Conservation (phyloP, 768 basidiomycete genomes). For the Glaciozyma martinii region DNA sequence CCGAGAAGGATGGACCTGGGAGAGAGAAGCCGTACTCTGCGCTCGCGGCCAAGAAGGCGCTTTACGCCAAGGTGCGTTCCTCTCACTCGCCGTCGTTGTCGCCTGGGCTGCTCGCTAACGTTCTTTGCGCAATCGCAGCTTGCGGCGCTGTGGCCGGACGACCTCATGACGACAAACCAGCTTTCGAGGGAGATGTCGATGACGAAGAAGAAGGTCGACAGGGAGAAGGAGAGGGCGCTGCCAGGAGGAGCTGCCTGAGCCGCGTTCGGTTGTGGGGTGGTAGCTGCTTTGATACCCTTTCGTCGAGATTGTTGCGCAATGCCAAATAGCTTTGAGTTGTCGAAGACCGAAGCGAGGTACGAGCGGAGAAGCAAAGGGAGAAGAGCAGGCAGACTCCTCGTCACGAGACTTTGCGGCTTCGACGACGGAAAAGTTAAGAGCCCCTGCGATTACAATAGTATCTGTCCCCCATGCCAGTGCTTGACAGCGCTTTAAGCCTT, state of each 20-base stretch:
- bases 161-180: conserved; percentile 21
- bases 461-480: no score
- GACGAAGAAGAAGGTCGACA: conserved; percentile 4
- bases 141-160: conserved; percentile 16
- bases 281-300: no score
- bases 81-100: not conserved
- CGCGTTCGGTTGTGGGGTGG: no score
- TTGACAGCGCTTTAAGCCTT: not conserved
- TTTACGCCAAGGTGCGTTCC: conserved; percentile 63
- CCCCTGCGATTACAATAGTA: no score
- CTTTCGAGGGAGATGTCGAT: conserved; percentile 24
- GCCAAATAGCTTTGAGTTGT: no score
- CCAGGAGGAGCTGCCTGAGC: no score
- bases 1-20: conserved; percentile 39
- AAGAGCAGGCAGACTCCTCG: no score
- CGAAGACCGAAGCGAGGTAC: no score
- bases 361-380: no score
- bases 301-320: no score
- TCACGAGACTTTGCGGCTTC: no score
- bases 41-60: conserved; percentile 64
- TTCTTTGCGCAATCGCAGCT: not conserved
- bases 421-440: no score
- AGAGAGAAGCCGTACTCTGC: conserved; percentile 45
- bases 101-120: not conserved
- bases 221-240: not conserved